These are phyloP conservation scores for Nothomitra cinnamomea DNA, from an alignment of 2,329 filamentous ascomycete genomes.

Conservation along the genomic window DNA sequence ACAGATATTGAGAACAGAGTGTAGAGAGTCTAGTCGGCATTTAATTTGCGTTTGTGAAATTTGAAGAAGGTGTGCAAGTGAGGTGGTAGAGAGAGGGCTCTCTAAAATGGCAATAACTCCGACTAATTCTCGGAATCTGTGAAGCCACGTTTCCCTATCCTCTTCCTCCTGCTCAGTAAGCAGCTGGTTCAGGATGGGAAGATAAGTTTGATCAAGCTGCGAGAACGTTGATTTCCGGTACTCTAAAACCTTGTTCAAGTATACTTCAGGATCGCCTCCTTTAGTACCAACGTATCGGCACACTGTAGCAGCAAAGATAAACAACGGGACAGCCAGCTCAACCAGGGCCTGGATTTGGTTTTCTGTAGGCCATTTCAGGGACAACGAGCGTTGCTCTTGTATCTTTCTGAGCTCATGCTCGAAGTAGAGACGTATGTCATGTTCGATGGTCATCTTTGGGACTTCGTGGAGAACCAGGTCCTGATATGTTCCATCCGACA, in stretches of 20 bases:
- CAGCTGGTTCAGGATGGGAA: conserved; percentile 12
- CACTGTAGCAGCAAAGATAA: conserved; percentile 19
- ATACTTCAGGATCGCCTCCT: conserved; percentile 9
- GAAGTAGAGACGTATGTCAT: conserved; percentile 23
- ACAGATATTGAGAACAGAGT: conserved; percentile 11
- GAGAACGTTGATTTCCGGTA: not conserved
- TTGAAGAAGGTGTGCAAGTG: conserved; percentile 8
- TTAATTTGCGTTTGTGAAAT: conserved; percentile 6
- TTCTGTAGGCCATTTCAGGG: conserved; percentile 18
- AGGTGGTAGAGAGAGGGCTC: conserved; percentile 9
- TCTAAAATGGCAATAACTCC: conserved; percentile 9
- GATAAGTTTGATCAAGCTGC: conserved; percentile 16
- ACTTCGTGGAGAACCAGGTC: conserved; percentile 24
- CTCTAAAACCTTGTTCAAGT: conserved; percentile 7
- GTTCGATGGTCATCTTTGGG: conserved; percentile 14
- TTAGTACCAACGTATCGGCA: conserved; percentile 10
- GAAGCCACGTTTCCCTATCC: conserved; percentile 1
- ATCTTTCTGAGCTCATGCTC: conserved; percentile 18
- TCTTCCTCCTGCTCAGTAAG: conserved; percentile 8
- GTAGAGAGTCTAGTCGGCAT: conserved; percentile 8
- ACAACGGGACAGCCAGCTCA: conserved; percentile 19
- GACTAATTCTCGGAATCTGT: conserved; percentile 10
- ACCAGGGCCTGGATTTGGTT: conserved; percentile 14
- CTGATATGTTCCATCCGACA: conserved; percentile 15
- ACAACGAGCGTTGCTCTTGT: conserved; percentile 7